Percentiles rank a stretch among this genome's conserved stretches.
Evolutionary conservation across 23 red algal species (phyloP).

Genomic region (Chondrus crispus): DNA sequence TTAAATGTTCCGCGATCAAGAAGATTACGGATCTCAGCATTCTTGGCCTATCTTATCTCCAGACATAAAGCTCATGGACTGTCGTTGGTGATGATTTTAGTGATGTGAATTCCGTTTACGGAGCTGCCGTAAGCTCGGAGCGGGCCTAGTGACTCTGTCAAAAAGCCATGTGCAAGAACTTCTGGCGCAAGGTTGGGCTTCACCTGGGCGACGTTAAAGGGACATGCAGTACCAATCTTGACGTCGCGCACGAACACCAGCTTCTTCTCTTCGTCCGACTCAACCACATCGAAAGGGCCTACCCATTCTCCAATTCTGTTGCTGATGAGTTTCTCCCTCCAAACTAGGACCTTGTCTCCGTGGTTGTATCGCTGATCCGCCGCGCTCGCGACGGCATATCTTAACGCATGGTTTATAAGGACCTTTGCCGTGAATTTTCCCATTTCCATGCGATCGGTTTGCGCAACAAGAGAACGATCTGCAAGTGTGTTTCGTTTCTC

Average conservation of each 20-base stretch:
- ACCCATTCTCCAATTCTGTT: neutral
- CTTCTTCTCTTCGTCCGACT: neutral
- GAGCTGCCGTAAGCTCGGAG: neutral
- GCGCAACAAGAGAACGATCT: neutral
- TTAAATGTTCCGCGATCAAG: neutral
- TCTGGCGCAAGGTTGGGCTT: neutral
- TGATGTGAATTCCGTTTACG: neutral
- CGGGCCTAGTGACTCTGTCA: neutral
- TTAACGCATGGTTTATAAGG: neutral
- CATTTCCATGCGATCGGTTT: neutral
- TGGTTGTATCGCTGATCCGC: neutral
- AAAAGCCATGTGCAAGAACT: neutral
- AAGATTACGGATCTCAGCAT: neutral
- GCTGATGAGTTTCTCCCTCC: neutral
- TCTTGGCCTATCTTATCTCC: neutral
- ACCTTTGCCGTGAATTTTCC: neutral
- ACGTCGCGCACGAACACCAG: neutral
- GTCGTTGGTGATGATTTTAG: neutral
- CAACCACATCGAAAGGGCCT: neutral
- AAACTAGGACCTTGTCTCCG: neutral
- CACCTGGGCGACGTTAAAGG: neutral
- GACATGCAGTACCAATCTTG: neutral
- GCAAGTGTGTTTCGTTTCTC: neutral
- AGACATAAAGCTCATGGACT: neutral
- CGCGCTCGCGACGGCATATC: neutral